Percentiles rank a stretch among this genome's conserved stretches.
These are phyloP conservation scores for Monilinia fructigena DNA, from an alignment of 2,329 filamentous ascomycete genomes.

Conservation along the genomic window DNA sequence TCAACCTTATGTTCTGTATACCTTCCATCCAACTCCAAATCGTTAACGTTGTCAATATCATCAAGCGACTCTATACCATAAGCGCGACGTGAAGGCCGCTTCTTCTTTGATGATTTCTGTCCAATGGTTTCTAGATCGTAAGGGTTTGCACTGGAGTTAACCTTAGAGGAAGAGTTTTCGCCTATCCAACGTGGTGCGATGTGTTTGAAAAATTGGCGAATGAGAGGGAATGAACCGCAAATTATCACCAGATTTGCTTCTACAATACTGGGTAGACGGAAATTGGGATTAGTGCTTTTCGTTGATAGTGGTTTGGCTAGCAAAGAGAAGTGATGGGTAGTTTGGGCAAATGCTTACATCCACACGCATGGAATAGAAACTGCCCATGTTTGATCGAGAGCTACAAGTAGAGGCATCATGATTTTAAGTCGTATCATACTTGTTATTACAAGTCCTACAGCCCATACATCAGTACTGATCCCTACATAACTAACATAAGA, in stretches of 20 bases:
- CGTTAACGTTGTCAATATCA: neutral
- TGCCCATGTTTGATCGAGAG: constrained; percentile 4
- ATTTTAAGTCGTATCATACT: constrained; percentile 10
- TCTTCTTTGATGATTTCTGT: constrained; percentile 14
- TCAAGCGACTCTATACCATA: constrained; percentile 1
- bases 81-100: neutral
- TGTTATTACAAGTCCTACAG: constrained; percentile 1
- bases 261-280: neutral
- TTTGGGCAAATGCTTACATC: neutral
- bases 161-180: neutral
- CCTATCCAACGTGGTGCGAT: constrained; percentile 5
- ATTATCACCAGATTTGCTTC: constrained; percentile 23
- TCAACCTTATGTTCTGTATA: constrained; percentile 4
- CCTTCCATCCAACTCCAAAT: constrained; percentile 7
- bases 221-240: constrained; percentile 19
- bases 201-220: constrained; percentile 14
- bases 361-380: constrained; percentile 18
- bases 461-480: neutral
- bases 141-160: neutral
- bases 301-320: neutral
- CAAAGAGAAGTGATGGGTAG: too few species aligned
- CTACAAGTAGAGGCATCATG: constrained; percentile 12
- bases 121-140: constrained; percentile 17
- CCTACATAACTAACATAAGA: neutral
- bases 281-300: neutral